Percentiles rank a stretch among this genome's conserved stretches.
These are phyloP conservation scores for Neospermospora avenae DNA, from an alignment of 2,329 filamentous ascomycete species.

Conservation along the genomic window DNA sequence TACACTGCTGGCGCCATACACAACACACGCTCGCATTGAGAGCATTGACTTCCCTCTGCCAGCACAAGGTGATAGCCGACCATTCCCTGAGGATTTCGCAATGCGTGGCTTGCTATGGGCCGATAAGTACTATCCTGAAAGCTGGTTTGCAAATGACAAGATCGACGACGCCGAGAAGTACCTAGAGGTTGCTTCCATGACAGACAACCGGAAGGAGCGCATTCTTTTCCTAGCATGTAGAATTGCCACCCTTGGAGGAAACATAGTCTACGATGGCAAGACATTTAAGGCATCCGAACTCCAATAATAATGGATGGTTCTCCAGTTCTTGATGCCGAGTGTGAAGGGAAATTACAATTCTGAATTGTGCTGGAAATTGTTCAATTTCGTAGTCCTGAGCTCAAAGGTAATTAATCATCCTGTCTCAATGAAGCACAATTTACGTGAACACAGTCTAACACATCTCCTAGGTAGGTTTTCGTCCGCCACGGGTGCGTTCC, in stretches of 20 bases:
- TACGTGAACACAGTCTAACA: too few species aligned
- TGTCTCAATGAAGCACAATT: too few species aligned
- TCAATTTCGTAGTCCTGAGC: background rate
- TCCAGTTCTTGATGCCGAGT: background rate
- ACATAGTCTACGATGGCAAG: slow-evolving; percentile 21
- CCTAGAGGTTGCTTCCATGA: slow-evolving; percentile 26
- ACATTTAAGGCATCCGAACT: background rate
- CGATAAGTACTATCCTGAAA: slow-evolving; percentile 26
- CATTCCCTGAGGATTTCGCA: slow-evolving; percentile 34
- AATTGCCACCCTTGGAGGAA: slow-evolving; percentile 14
- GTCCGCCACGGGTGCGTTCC: background rate
- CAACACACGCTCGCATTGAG: slow-evolving; percentile 19
- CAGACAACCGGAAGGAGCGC: slow-evolving; percentile 21
- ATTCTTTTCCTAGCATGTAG: slow-evolving; percentile 27
- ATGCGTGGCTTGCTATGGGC: slow-evolving; percentile 30
- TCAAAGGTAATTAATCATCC: background rate
- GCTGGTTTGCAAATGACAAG: slow-evolving; percentile 30
- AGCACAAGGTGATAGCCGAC: slow-evolving; percentile 26
- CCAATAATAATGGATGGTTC: background rate
- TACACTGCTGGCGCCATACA: slow-evolving; percentile 19
- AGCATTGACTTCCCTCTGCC: slow-evolving; percentile 22
- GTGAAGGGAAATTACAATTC: background rate
- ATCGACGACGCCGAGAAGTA: slow-evolving; percentile 30
- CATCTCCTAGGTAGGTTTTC: background rate
- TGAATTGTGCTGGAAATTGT: background rate